Base-by-base conservation (phyloP, 1,284 basidiomycete genomes). In the Fistulinella cinereoalba region DNA sequence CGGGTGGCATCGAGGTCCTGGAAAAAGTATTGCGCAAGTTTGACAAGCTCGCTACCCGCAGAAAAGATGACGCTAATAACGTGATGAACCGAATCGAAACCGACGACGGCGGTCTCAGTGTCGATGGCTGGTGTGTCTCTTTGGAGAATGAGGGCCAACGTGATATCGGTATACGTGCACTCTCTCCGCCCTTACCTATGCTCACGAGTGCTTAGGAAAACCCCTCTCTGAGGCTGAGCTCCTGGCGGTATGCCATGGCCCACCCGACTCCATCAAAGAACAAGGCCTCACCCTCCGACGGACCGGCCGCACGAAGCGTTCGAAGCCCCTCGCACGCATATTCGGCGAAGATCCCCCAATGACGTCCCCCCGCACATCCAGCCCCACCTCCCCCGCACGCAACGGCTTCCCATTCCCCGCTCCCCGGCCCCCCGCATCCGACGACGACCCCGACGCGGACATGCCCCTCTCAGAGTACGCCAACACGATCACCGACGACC, bases 121-220 rank as follows among this genome's bases (percentile, higher is more conserved):
- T 94, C 3, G 90, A 95, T 54, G 92, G 92, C 0, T 97, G 92
- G 90, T 88, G 84, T 15, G 85, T 92, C 0, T 93, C 81, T 67
- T 69, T 86, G 36, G 80, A 86, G 62, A 73, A 73, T 12, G 74
- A 79, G 39, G 77, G 76, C n/a, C 76, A 76, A 13, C 77, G 79
- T 38, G 77, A 77, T 3, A 67, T 72, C 48, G 77, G 87, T 86
- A 57, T 51, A 77, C 62, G 21, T 41, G 12, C 0, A 8, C 16
- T 33, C 24, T 11, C 46, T 49, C 49, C 39, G 37, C 15, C 44
- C 0, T 28, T 16, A 13, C 22, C 19, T 10, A 15, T n/a, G 11
- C 40, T 51, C 3, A 48, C 49, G 25, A 27, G 41, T 34, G n/a
- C 43, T 18, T 58, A 84, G 87, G 74, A 33, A 79, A 80, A 56